Evolutionary conservation across 192 early-diverging fungal genomes (phyloP).

Genomic region (Spinellus fusiger): DNA sequence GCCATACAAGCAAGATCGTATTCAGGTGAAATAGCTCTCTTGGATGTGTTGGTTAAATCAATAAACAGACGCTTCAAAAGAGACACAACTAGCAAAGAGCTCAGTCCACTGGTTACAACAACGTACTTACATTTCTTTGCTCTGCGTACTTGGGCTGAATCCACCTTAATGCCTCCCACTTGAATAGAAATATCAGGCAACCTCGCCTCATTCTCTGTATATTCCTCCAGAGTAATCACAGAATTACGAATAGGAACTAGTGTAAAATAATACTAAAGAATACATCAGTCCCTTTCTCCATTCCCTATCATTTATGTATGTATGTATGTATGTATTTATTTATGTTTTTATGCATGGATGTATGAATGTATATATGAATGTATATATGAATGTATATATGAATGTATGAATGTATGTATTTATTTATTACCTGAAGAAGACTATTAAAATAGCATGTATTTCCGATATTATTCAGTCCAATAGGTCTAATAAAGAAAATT

Average conservation of each 20-base stretch:
- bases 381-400: not conserved
- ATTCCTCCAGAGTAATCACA: slow-evolving; percentile 49
- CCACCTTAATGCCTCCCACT: slow-evolving; percentile 42
- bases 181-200: slow-evolving; percentile 34
- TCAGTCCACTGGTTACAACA: not conserved
- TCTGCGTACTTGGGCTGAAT: slow-evolving; percentile 32
- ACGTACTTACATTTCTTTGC: slow-evolving; percentile 44
- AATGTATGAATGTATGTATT: not conserved
- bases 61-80: slow-evolving; percentile 48
- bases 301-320: not conserved
- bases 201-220: slow-evolving; percentile 30
- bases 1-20: slow-evolving; percentile 57
- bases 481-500: slow-evolving; percentile 40
- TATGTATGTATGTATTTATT: not conserved
- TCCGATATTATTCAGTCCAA: slow-evolving; percentile 76
- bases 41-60: slow-evolving; percentile 32
- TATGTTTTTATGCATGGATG: not conserved
- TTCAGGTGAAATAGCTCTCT: slow-evolving; percentile 46
- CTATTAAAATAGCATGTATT: slow-evolving; percentile 91
- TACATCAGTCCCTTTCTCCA: not conserved
- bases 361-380: slow-evolving; percentile 54
- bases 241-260: slow-evolving; percentile 54
- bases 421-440: slow-evolving; percentile 47
- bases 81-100: slow-evolving; percentile 33
- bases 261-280: slow-evolving; percentile 58